Evolutionary conservation across 2,329 filamentous ascomycete genomes (phyloP).

Genomic region (Pseudocercospora crystallina): DNA sequence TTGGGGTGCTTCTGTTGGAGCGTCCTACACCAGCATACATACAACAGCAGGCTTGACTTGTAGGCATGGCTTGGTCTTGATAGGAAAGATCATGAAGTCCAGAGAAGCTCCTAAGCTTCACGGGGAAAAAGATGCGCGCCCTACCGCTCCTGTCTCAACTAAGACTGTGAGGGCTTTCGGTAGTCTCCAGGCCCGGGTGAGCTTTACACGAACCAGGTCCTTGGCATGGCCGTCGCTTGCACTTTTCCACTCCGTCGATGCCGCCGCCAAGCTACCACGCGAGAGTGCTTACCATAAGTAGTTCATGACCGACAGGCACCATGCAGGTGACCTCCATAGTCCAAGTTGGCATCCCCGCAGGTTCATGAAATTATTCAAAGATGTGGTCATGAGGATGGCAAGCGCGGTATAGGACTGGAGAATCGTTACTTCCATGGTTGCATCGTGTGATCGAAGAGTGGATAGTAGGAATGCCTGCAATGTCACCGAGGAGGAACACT

Average conservation of each 20-base stretch:
- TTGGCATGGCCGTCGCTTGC: conserved; percentile 3
- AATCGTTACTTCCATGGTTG: conserved; percentile 2
- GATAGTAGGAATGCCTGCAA: not conserved
- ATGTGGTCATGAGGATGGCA: conserved; percentile 1
- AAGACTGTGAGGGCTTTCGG: not conserved
- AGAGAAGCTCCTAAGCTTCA: not conserved
- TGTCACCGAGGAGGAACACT: conserved; percentile 1
- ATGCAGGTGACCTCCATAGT: conserved; percentile 12
- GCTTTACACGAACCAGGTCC: conserved; percentile 1
- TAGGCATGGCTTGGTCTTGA: too few relatives aligned
- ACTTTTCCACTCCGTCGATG: conserved; percentile 4
- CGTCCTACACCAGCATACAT: not conserved
- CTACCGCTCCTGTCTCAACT: not conserved
- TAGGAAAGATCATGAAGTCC: not conserved
- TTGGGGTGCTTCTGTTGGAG: not conserved
- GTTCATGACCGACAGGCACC: conserved; percentile 11
- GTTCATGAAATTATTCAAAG: conserved; percentile 5
- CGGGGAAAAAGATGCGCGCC: not conserved
- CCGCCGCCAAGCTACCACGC: conserved; percentile 13
- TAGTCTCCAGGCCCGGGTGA: conserved; percentile 6
- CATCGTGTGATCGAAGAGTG: conserved; percentile 11
- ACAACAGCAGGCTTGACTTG: not conserved
- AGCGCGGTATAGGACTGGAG: not conserved
- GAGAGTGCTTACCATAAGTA: conserved; percentile 13
- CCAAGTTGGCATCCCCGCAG: conserved; percentile 4